phyloP scores from a whole-genome alignment of 495 filamentous ascomycete genomes.

The Entonaema liquescens region DNA sequence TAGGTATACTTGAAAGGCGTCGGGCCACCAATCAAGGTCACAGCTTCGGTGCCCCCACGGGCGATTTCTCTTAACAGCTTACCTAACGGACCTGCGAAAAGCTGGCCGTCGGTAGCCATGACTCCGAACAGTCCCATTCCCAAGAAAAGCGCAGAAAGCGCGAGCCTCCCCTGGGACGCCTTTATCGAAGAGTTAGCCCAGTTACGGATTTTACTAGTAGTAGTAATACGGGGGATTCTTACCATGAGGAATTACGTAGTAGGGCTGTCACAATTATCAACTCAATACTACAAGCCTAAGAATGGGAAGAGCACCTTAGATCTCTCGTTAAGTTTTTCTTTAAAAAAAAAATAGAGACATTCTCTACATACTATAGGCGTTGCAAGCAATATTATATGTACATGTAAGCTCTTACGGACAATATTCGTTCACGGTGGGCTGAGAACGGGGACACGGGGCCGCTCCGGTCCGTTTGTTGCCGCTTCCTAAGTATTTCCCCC shows the following conservation, averaged over 20 bases:
- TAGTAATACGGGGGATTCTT: slow-evolving; percentile 3
- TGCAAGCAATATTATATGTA: background rate
- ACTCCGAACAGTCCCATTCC: slow-evolving; percentile 39
- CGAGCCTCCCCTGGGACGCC: slow-evolving; percentile 33
- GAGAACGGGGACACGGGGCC: background rate
- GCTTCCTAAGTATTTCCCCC: background rate
- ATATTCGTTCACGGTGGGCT: background rate
- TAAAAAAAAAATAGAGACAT: background rate
- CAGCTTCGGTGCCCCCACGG: background rate
- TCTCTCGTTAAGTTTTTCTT: background rate
- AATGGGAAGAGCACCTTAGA: background rate
- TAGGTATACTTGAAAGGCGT: slow-evolving; percentile 46
- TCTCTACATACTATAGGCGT: background rate
- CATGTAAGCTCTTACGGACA: background rate
- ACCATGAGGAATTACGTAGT: slow-evolving; percentile 17
- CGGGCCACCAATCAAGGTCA: slow-evolving; percentile 31
- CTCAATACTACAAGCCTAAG: background rate
- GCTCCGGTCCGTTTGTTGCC: background rate
- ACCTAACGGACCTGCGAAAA: slow-evolving; percentile 34
- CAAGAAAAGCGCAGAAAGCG: slow-evolving; percentile 36
- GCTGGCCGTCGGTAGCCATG: slow-evolving; percentile 30
- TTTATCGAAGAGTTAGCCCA: slow-evolving; percentile 12
- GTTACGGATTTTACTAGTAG: background rate
- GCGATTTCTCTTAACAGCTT: slow-evolving; percentile 19
- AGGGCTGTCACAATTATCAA: background rate